These are phyloP conservation scores for Solanum pinnatisectum DNA, from an alignment of 257 asterid species.

Conservation along the genomic window DNA sequence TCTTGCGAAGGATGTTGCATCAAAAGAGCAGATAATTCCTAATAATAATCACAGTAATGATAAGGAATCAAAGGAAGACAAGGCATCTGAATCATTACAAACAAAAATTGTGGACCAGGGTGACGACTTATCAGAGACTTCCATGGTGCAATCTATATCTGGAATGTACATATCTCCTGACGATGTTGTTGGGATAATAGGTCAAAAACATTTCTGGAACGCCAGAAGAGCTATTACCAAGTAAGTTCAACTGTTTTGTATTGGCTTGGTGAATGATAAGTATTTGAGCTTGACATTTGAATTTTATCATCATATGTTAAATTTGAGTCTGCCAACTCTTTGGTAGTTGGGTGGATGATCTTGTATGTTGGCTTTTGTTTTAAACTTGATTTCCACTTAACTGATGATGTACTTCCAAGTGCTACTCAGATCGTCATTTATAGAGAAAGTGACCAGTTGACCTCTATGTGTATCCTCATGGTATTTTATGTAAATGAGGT, in stretches of 20 bases:
- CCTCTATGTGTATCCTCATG: background rate
- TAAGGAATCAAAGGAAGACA: conserved; percentile 30
- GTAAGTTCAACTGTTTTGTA: conserved; percentile 36
- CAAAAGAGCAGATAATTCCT: conserved; percentile 19
- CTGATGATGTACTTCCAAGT: background rate
- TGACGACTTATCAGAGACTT: conserved; percentile 54
- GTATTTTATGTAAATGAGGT: background rate
- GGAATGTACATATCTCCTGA: conserved; percentile 63
- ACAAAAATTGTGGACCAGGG: conserved; percentile 32
- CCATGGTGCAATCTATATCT: conserved; percentile 49
- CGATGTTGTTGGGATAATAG: conserved; percentile 67
- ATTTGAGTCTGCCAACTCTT: background rate
- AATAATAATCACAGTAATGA: conserved; percentile 17
- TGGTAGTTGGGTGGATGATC: background rate
- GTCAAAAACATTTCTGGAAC: conserved; percentile 84
- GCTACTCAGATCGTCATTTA: background rate
- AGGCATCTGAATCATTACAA: conserved; percentile 18
- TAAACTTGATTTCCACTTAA: background rate
- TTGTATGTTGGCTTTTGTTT: background rate
- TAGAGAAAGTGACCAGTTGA: background rate
- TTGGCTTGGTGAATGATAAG: background rate
- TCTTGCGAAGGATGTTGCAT: conserved; percentile 3
- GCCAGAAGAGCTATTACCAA: conserved; percentile 73
- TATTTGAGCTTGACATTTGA: background rate
- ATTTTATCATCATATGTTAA: background rate